Evolutionary conservation across 2,329 filamentous ascomycete genomes (phyloP), one percentile per base, ranked within the genome.

Genomic region (Fonsecaea pugnacius): DNA sequence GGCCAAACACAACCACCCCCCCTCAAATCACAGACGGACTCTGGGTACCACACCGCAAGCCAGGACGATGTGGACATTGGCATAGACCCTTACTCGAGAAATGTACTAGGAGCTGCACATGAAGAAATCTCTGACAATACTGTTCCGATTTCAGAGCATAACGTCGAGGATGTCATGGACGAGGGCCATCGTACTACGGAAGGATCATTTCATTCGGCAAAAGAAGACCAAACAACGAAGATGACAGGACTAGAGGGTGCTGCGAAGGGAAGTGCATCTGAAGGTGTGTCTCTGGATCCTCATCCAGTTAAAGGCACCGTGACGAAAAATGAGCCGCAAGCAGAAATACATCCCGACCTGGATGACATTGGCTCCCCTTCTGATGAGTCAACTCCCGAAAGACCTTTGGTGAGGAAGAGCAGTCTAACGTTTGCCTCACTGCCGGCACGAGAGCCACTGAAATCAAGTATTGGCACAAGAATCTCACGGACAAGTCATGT

Each of bases 351-450:
- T 51, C 74, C 73, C 50, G 72, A 71, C 32, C 70, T 80, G 54
- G 79, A 82, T 64, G 79, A 81, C 56, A 78, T 81, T 32, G 79
- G 77, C 48, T 81, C 80, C 18, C 79, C 80, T 18, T 83, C 80
- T 1, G 79, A 81, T 64, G 76, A 73, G 7, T 81, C 79, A 33
- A 81, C 78, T 16, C 80, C 80, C 6, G 79, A 78, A 58, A 73
- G 91, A 70, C 89, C 90, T 1, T 82, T 91, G 33, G 85, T 96
- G 70, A 89, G 94, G 65, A 98, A 98, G 82, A 96, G 93, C 78
- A 98, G 94, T 75, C 84, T 99, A 65, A 96, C 91, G 64, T 98
- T 99, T 78, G 92, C 95, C 40, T 92, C 95, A 18, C 82, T 99
- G 12, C 95, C 95, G 33, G 93, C 94, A 2, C 86, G 95, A 66